Conservation (phyloP, 2,329 filamentous ascomycete species). For the Fusarium chaquense region DNA sequence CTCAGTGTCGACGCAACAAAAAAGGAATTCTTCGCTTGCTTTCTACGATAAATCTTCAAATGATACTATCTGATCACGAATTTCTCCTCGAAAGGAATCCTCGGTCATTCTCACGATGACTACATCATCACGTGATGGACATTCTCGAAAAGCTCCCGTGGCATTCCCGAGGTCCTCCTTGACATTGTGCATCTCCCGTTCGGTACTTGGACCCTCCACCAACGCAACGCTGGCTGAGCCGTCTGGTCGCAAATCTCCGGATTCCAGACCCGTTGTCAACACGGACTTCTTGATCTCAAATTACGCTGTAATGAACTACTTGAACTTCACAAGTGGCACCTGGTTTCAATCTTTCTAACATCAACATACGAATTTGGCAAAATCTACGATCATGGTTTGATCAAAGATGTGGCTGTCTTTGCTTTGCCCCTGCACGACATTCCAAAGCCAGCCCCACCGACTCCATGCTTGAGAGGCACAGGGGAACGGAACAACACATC, state of each 20-base stretch:
- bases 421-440: slow-evolving; percentile 46
- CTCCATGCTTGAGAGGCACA: slow-evolving; percentile 38
- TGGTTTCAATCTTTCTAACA: neutral
- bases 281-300: neutral
- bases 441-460: slow-evolving; percentile 43
- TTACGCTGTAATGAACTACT: too few relatives aligned
- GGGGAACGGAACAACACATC: slow-evolving; percentile 34
- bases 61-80: neutral
- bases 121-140: slow-evolving; percentile 25
- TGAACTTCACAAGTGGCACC: neutral
- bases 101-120: neutral
- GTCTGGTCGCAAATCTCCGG: slow-evolving; percentile 25
- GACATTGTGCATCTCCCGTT: slow-evolving; percentile 43
- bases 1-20: neutral
- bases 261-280: neutral
- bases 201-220: slow-evolving; percentile 43
- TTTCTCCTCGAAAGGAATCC: neutral
- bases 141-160: slow-evolving; percentile 33
- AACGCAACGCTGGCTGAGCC: slow-evolving; percentile 27
- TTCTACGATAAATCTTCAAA: neutral
- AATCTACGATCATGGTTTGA: slow-evolving; percentile 2
- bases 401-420: slow-evolving; percentile 40
- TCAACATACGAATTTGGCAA: slow-evolving; percentile 14
- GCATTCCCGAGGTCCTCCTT: slow-evolving; percentile 47
- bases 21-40: neutral